phyloP scores from a whole-genome alignment of 1,139 yeast genomes.

The Suhomyces bolitotheri region DNA sequence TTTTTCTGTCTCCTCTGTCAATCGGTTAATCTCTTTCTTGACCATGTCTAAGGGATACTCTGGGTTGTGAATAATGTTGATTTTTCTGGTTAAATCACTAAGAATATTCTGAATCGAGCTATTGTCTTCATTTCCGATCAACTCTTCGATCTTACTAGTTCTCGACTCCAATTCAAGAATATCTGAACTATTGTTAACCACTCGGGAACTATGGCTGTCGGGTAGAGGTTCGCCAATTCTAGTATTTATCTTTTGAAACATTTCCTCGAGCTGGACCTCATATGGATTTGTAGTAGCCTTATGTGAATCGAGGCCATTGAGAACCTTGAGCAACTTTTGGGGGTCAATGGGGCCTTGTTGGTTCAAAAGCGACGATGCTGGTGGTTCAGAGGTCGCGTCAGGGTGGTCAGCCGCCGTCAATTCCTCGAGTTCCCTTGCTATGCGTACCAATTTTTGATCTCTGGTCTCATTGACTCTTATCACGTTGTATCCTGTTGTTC shows the following conservation, averaged over 20 bases:
- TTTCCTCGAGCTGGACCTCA: not conserved
- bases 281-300: not conserved
- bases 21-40: constrained; percentile 20
- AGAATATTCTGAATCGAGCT: constrained; percentile 27
- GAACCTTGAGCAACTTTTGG: not conserved
- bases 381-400: not conserved
- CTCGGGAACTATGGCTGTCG: constrained; percentile 2
- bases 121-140: constrained; percentile 20
- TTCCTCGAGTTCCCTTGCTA: constrained; percentile 47
- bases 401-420: constrained; percentile 17
- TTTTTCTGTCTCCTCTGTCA: constrained; percentile 23
- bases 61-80: constrained; percentile 41
- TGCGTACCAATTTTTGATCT: constrained; percentile 46
- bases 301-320: not conserved
- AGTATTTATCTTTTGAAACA: constrained; percentile 1
- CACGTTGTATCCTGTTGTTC: constrained; percentile 30
- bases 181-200: constrained; percentile 8
- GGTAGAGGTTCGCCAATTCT: constrained; percentile 5
- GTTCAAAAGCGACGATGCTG: not conserved
- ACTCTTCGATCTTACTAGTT: constrained; percentile 24
- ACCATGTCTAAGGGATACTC: constrained; percentile 28
- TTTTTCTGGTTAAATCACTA: constrained; percentile 36
- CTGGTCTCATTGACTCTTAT: constrained; percentile 34
- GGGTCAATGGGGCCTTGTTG: constrained; percentile 1
- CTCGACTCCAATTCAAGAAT: constrained; percentile 27